phyloP scores from a whole-genome alignment of 176 grass and related monocot species.

The Dactylis glomerata region DNA sequence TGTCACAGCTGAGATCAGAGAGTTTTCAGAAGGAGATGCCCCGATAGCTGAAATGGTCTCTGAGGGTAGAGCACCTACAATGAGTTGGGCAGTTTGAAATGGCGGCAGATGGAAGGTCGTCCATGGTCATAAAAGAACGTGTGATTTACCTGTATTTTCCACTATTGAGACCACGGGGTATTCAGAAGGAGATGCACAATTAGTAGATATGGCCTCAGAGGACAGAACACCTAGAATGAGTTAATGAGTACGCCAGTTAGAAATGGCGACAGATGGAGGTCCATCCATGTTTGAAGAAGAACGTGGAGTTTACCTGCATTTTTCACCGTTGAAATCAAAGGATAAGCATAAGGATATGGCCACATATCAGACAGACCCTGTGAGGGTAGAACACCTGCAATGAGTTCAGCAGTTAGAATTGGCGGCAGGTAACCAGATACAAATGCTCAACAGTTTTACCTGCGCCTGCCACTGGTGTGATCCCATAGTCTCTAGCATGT shows the following conservation, averaged over 20 bases:
- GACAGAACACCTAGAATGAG: not conserved
- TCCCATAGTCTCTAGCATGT: not conserved
- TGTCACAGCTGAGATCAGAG: not conserved
- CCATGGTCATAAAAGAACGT: not conserved
- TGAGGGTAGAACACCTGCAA: slow-evolving; percentile 1
- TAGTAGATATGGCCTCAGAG: not conserved
- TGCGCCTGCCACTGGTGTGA: not conserved
- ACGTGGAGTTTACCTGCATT: not conserved
- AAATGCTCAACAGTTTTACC: not conserved
- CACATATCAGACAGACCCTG: not conserved
- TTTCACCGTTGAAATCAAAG: not conserved
- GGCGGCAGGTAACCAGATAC: not conserved
- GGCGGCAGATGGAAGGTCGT: not conserved
- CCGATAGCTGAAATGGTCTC: not conserved
- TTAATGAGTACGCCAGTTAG: not conserved
- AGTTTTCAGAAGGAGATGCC: not conserved
- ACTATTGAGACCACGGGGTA: not conserved
- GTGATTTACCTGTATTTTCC: not conserved
- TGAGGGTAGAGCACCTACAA: not conserved
- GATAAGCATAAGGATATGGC: not conserved
- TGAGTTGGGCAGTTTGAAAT: not conserved
- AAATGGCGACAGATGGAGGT: not conserved
- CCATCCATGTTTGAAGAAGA: not conserved
- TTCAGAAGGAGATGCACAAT: not conserved
- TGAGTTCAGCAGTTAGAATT: not conserved